These are phyloP conservation scores for Tilletia setariae DNA, from an alignment of 1,284 basidiomycete genomes.

Conservation along the genomic window DNA sequence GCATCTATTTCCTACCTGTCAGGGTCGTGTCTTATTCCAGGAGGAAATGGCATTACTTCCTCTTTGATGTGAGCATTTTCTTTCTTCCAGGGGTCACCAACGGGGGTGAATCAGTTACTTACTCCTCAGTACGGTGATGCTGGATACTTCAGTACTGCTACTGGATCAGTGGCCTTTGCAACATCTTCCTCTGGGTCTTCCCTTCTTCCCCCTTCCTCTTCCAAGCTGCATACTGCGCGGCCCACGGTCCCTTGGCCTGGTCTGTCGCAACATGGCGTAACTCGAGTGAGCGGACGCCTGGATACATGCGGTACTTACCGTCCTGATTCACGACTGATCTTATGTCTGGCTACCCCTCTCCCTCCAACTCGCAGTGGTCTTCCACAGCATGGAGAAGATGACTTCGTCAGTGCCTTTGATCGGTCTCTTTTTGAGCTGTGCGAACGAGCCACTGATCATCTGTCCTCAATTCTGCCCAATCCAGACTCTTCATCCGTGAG, in stretches of 20 bases:
- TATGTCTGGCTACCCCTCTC: too few relatives aligned
- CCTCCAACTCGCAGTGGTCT: neutral
- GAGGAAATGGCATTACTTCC: constrained; percentile 82
- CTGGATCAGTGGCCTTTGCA: constrained; percentile 12
- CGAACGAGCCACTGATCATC: too few relatives aligned
- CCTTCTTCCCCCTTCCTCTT: constrained; percentile 39
- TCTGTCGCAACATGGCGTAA: constrained; percentile 96
- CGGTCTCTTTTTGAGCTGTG: too few relatives aligned
- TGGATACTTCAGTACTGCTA: constrained; percentile 5
- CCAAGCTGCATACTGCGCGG: constrained; percentile 41
- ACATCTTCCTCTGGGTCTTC: constrained; percentile 39
- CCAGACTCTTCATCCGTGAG: constrained; percentile 17
- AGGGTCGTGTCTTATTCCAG: constrained; percentile 66
- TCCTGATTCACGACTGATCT: neutral
- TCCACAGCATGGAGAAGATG: constrained; percentile 56
- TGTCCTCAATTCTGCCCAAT: too few relatives aligned
- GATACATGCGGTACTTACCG: too few relatives aligned
- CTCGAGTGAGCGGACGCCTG: constrained; percentile 89
- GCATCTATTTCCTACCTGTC: constrained; percentile 72
- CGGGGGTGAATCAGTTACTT: constrained; percentile 66
- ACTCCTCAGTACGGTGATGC: neutral
- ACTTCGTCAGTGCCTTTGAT: constrained; percentile 89
- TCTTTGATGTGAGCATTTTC: constrained; percentile 63
- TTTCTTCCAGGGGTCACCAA: constrained; percentile 60
- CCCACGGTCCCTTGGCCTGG: constrained; percentile 71